These are phyloP conservation scores for Rhizoctonia solani DNA, from an alignment of 1,284 basidiomycete species.

Conservation along the genomic window DNA sequence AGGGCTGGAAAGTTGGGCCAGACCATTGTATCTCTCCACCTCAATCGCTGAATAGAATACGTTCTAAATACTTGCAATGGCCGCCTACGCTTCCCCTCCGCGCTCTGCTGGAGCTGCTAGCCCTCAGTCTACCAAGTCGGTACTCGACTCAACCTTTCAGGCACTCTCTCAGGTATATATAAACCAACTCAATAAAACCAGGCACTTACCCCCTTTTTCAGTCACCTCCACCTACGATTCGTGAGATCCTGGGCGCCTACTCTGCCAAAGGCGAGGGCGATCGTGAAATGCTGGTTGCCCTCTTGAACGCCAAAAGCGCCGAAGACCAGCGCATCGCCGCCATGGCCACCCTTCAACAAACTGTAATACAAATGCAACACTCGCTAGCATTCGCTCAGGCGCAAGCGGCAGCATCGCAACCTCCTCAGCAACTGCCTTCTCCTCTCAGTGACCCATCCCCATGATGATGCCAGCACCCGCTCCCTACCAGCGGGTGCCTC, in stretches of 20 bases:
- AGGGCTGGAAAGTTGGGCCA: too few species aligned
- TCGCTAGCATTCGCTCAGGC: slow-evolving; percentile 34
- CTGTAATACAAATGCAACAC: slow-evolving; percentile 66
- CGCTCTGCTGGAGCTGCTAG: slow-evolving; percentile 41
- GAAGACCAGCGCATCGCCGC: slow-evolving; percentile 85
- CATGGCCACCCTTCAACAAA: slow-evolving; percentile 65
- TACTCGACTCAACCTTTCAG: slow-evolving; percentile 53
- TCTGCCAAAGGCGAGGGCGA: slow-evolving; percentile 82
- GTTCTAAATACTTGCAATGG: background rate
- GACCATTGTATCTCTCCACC: too few species aligned
- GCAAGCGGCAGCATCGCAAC: background rate
- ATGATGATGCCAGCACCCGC: too few species aligned
- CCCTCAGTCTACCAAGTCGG: slow-evolving; percentile 43
- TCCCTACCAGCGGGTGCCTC: background rate
- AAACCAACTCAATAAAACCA: slow-evolving; percentile 35
- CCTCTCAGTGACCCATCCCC: slow-evolving; percentile 3
- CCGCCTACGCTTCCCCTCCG: slow-evolving; percentile 28
- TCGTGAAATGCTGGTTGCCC: slow-evolving; percentile 83
- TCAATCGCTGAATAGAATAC: too few species aligned
- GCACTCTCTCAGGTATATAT: slow-evolving; percentile 54
- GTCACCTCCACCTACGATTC: slow-evolving; percentile 75
- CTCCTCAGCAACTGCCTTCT: slow-evolving; percentile 3
- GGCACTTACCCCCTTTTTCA: slow-evolving; percentile 43
- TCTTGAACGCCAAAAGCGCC: slow-evolving; percentile 85
- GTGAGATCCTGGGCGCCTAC: slow-evolving; percentile 85